A percentile compares a stretch with the other conserved stretches of the same genome.
Evolutionary conservation across 2,329 filamentous ascomycete genomes (phyloP).

Genomic region (Exutisphaerella laricina): DNA sequence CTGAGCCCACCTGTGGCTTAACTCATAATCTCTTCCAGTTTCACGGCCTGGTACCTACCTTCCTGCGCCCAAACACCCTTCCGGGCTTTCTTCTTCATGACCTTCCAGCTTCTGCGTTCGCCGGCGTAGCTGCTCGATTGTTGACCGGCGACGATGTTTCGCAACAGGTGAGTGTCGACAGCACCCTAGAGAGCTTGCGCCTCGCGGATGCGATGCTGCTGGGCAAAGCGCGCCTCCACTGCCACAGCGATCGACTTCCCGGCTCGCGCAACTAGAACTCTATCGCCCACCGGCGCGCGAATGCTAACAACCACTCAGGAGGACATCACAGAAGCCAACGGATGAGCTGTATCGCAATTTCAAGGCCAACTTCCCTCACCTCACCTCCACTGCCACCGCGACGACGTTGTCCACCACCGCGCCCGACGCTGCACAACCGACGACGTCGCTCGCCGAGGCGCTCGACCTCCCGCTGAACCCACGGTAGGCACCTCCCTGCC

Average conservation of each 20-base stretch:
- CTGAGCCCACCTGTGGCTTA: constrained; percentile 21
- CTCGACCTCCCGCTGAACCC: constrained; percentile 42
- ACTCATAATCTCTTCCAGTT: constrained; percentile 19
- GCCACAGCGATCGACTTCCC: constrained; percentile 17
- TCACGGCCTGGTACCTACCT: constrained; percentile 18
- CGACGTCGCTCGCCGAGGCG: constrained; percentile 39
- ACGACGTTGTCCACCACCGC: constrained; percentile 30
- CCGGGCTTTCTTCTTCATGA: constrained; percentile 14
- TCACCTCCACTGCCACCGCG: constrained; percentile 41
- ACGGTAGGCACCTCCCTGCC: constrained; percentile 37
- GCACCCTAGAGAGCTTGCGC: constrained; percentile 8
- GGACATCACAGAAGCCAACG: constrained; percentile 74
- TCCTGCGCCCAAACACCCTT: constrained; percentile 8
- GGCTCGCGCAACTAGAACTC: constrained; percentile 22
- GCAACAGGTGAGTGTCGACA: constrained; percentile 39
- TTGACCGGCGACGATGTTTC: constrained; percentile 39
- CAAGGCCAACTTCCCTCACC: constrained; percentile 73
- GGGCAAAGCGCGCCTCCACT: constrained; percentile 14
- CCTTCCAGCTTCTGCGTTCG: constrained; percentile 11
- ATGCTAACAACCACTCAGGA: constrained; percentile 16
- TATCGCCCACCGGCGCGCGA: constrained; percentile 13
- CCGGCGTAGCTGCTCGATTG: constrained; percentile 17
- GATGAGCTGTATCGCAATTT: constrained; percentile 81
- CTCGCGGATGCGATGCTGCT: constrained; percentile 3
- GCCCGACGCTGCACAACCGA: constrained; percentile 30